Evolutionary conservation across 352 stramenopile genomes (phyloP), one percentile per base, ranked within the genome.

Genomic region (Phytophthora pistaciae): DNA sequence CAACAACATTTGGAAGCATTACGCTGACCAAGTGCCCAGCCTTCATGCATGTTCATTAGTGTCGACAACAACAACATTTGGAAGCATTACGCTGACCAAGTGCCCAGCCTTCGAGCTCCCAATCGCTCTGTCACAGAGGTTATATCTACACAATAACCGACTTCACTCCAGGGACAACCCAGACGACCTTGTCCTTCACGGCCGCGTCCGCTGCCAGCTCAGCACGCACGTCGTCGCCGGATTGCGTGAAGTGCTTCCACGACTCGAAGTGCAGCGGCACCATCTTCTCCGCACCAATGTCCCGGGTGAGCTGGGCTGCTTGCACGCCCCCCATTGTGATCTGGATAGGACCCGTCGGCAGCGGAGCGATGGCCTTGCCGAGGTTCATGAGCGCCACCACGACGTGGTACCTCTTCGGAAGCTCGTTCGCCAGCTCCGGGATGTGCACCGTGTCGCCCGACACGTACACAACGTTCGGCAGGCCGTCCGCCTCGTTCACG

Each of bases 211-310:
- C 46, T 29, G n/a, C 33, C 11, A 82, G 7, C 29, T 68, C 52
- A 5, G 20, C 46, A 42, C 59, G 67, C 18, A 63, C 38, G 8
- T 64, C 60, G 16, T 69, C 56, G 5, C 48, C 29, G 0, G 60
- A 40, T 48, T 82, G 54, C 1, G 42, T 44, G 56, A 85, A 83
- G 66, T 85, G 78, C 31, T 66, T 74, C 78, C 78, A 85, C 52
- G 78, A 83, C 56, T 82, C 68, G 25, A 77, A 85, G 67, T 83
- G 78, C 42, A 85, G 49, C 25, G 78, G 78, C 3, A 83, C 72
- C 56, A 85, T 66, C 27, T 76, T 73, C 50, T 73, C 59, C 0
- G 67, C 64, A 13, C 64, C 69, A 21, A 80, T 74, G 54, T 80
- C 76, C 18, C 53, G 65, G 6, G 63, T 58, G 1, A 82, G 44